Evolutionary conservation across 352 stramenopile genomes (phyloP), one percentile per base, ranked within the genome.

Genomic region (Phytophthora podocarpi): DNA sequence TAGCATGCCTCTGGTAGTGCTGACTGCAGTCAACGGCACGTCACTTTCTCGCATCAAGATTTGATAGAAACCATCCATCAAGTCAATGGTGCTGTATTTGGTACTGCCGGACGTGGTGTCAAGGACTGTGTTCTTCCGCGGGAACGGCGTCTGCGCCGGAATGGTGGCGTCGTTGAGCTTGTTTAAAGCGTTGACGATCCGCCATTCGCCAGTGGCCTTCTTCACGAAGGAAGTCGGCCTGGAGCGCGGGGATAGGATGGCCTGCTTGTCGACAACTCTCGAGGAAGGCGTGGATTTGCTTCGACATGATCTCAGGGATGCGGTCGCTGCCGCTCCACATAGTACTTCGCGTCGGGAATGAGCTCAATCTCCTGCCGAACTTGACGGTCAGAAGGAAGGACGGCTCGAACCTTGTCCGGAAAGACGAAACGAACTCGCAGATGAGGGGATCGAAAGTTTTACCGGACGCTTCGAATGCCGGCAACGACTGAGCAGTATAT

Each of bases 141-240:
- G n/a, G n/a, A n/a, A n/a, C n/a, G n/a, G n/a, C n/a, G n/a, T n/a
- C n/a, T n/a, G n/a, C n/a, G n/a, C n/a, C 0, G 59, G 54, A 4
- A 78, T 58, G 0, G 60, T 78, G 1, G 36, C 58, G 1, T 41
- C 42, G 34, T 81, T 81, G 1, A 76, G 47, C 35, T 70, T 78
- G 51, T 76, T 76, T 37, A 63, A 74, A 1, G 57, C 61, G 31
- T 78, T 65, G n/a, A 81, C 58, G 32, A 80, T 74, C 3, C 56
- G 35, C 55, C n/a, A n/a, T n/a, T n/a, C n/a, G n/a, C n/a, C 35
- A 5, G 3, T 41, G 21, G 35, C 35, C 35, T 20, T 41, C 35
- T 23, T 41, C 35, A 41, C 35, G 16, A 10, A 41, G 16, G 21
- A 41, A 9, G n/a, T 41, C 16, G n/a, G 9, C 12, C 9, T 41